phyloP scores from a whole-genome alignment of 768 basidiomycete species.

The Scleroderma citrinum region DNA sequence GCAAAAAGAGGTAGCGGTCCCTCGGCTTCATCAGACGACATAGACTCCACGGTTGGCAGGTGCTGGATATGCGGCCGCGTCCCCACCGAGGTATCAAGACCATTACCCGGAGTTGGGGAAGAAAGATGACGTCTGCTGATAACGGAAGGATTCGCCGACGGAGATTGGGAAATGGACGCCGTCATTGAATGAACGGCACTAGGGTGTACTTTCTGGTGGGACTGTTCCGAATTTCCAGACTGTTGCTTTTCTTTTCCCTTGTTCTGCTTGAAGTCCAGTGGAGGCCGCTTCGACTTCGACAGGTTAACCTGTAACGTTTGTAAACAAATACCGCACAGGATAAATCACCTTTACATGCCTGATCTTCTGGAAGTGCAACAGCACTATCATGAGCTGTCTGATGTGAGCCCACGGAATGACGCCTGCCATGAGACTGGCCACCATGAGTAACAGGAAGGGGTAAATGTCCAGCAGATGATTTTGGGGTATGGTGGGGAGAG shows the following conservation, averaged over 20 bases:
- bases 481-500: constrained; percentile 25
- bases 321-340: neutral
- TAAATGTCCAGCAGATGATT: constrained; percentile 22
- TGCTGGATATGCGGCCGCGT: constrained; percentile 2
- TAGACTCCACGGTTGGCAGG: constrained; percentile 24
- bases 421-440: constrained; percentile 18
- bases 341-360: neutral
- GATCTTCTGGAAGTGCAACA: constrained; percentile 26
- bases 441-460: constrained; percentile 18
- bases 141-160: constrained; percentile 12
- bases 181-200: constrained; percentile 6
- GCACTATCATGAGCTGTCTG: constrained; percentile 28
- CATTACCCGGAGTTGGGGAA: constrained; percentile 6
- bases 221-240: neutral
- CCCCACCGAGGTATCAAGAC: neutral
- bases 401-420: constrained; percentile 26
- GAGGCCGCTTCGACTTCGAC: constrained; percentile 9
- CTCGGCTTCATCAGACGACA: constrained; percentile 16
- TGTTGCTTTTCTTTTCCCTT: constrained; percentile 26
- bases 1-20: constrained; percentile 22
- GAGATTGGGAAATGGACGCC: constrained; percentile 15
- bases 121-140: constrained; percentile 10
- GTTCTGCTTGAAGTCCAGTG: constrained; percentile 8
- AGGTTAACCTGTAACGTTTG: constrained; percentile 4
- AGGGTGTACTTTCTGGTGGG: constrained; percentile 5